Evolutionary conservation across 768 basidiomycete genomes (phyloP), one percentile per base, ranked within the genome.

Genomic region (Paxillus rubicundulus): DNA sequence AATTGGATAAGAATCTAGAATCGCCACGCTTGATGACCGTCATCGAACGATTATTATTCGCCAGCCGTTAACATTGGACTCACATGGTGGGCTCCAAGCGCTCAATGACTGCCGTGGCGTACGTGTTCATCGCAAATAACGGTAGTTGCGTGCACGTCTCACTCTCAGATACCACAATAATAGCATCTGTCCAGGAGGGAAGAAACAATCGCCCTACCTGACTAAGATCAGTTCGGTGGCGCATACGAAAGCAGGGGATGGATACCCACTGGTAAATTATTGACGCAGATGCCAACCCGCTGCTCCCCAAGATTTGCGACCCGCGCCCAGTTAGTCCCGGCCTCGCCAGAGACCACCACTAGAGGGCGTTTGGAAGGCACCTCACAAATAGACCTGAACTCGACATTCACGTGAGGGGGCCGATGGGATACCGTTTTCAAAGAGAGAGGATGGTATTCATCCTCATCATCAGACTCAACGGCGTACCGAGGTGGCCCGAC

Each of bases 401-500:
- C 69, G 57, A 81, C 59, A 32, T 72, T 42, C 56, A 55, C 49
- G 45, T 61, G 57, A 40, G 38, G 53, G 18, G 21, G 56, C 12
- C 41, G 57, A 53, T 60, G 52, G 46, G 58, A 40, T 17, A 14
- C 18, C n/a, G 44, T 39, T 21, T 51, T 30, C 2, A 42, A 24
- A 4, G 64, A 59, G 3, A 76, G 63, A 13, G 79, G 79, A 48
- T 79, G 78, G 54, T 74, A 72, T 59, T 85, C 82, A 47, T 86
- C 84, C 53, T 84, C 83, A n/a, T 85, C 83, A 54, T 86, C 85
- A 4, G 83, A 85, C 60, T 86, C 85, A 45, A 85, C 68, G 34
- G 79, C 79, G 54, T 86, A 75, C 49, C 85, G 77, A 33, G 85
- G 81, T 2, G 85, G 82, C 4, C 72, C 69, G 45, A 72, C 71